A percentile compares a stretch with the other conserved stretches of the same genome.
Evolutionary conservation across 164 flowering plant species (phyloP).

Genomic region (Sedum album): DNA sequence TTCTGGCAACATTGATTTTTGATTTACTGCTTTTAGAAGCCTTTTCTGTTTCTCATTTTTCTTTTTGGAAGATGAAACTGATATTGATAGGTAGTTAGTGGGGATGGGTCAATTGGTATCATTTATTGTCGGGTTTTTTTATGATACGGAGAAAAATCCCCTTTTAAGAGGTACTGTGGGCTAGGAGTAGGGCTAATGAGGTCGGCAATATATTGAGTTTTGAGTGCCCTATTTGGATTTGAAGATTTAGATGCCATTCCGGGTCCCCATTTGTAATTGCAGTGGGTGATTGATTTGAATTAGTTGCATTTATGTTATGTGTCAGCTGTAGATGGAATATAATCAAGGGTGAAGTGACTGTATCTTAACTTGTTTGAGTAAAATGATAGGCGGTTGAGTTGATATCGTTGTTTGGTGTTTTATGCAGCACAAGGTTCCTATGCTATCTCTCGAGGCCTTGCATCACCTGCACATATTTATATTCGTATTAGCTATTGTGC

Average conservation of each 20-base stretch:
- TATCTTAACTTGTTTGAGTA: background rate
- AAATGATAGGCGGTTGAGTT: background rate
- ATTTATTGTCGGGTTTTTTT: background rate
- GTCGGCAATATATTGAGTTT: background rate
- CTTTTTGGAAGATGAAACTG: too few relatives aligned
- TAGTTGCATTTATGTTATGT: background rate
- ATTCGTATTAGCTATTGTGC: conserved; percentile 80
- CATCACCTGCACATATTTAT: conserved; percentile 94
- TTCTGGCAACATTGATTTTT: background rate
- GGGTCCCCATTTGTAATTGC: background rate
- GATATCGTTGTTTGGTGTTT: background rate
- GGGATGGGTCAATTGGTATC: background rate
- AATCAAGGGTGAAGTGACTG: background rate
- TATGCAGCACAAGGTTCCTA: conserved; percentile 59
- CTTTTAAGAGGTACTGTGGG: background rate
- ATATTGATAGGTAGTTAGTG: too few relatives aligned
- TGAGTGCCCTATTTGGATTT: background rate
- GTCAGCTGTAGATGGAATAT: background rate
- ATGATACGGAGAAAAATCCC: background rate
- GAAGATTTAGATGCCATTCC: background rate
- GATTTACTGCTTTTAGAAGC: too few relatives aligned
- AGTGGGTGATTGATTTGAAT: background rate
- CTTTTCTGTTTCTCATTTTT: too few relatives aligned
- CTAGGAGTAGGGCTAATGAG: background rate
- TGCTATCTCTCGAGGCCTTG: conserved; percentile 66